Evolutionary conservation across 179 eudicot species (phyloP), one percentile per base, ranked within the genome.

Genomic region (Amaranthus tricolor): DNA sequence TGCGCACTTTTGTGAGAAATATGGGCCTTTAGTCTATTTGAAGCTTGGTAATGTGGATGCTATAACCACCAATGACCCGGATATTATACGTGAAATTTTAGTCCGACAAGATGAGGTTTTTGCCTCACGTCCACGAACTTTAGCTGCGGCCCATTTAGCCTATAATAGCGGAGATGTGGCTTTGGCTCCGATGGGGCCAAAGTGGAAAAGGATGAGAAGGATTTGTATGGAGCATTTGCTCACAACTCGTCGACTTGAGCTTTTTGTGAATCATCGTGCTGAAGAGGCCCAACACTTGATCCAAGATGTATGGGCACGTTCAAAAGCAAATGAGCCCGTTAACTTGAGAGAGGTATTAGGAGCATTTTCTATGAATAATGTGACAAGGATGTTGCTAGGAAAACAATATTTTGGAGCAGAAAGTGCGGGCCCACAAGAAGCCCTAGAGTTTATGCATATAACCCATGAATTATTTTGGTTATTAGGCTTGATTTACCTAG

Each of bases 291-390:
- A 84, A 56, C 93, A 91, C 66, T 78, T 96, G 9, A 88, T 96
- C 11, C 82, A 73, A 50, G 88, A 93, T 72, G 96, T 93, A 2
- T 84, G 86, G 91, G 81, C 73, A 58, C 48, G 75, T 74, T 82
- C 91, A 60, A 79, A 70, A 73, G 68, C 21, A 0, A 88, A 86
- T 1, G 77, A 81, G 63, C 73, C 76, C 0, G 83, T 95, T 10
- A 89, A 93, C 71, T 79, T 93, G 73, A 88, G 98, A 68, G 92
- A 91, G 67, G 97, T 95, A 5, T 60, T 95, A 70, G 97, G 98
- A 52, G 92, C 89, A 11, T 95, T 95, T 75, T 93, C 99, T 0
- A 93, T 95, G 99, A 95, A 95, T 71, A 95, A 93, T 74, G 98
- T 95, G 73, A 95, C 98, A 0, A 88, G 99, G 58, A 95, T 95